Evolutionary conservation across 2,329 filamentous ascomycete genomes (phyloP).

Genomic region (Fusarium sp.): DNA sequence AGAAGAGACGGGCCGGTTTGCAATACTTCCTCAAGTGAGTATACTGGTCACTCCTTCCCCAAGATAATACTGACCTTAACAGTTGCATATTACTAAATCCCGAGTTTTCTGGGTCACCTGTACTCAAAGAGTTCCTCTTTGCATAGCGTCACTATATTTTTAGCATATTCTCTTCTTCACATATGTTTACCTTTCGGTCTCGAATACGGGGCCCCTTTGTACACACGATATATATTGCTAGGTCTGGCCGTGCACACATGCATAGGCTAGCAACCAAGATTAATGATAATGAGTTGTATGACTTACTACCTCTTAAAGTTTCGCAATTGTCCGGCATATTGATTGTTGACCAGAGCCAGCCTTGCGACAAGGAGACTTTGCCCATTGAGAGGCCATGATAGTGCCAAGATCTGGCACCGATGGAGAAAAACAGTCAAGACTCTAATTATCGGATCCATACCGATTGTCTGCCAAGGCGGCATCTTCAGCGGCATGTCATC

Average conservation of each 20-base stretch:
- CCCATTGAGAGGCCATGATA: constrained; percentile 5
- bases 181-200: constrained; percentile 37
- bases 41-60: neutral
- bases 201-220: constrained; percentile 36
- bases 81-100: constrained; percentile 93
- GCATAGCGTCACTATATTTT: constrained; percentile 53
- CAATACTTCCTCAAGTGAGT: constrained; percentile 93
- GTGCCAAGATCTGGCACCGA: constrained; percentile 9
- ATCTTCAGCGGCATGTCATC: constrained; percentile 9
- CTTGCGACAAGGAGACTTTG: neutral
- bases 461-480: constrained; percentile 21
- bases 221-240: constrained; percentile 38
- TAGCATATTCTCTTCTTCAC: constrained; percentile 35
- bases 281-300: constrained; percentile 48
- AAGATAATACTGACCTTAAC: constrained; percentile 32
- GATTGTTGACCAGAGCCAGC: neutral
- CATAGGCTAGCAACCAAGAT: constrained; percentile 24
- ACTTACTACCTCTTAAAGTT: constrained; percentile 9
- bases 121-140: constrained; percentile 92
- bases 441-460: neutral
- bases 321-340: neutral
- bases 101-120: constrained; percentile 90
- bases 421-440: neutral
- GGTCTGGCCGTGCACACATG: constrained; percentile 29
- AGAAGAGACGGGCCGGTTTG: constrained; percentile 82